Conservation (phyloP, 1,284 basidiomycete genomes). For the Tylopilus sp. region DNA sequence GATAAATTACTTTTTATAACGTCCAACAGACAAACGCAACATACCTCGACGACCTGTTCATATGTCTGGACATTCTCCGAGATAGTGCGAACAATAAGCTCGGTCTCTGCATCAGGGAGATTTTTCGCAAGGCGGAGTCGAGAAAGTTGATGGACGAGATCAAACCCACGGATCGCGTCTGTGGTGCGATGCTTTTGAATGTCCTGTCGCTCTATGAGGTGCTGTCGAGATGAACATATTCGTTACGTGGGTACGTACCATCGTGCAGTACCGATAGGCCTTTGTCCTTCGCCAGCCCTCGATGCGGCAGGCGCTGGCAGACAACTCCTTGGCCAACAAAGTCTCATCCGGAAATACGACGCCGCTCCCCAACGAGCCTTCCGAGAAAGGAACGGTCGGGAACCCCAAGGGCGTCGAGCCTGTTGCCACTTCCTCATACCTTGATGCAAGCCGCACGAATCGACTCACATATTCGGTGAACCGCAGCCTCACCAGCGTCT, state of each 20-base stretch:
- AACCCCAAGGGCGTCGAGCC: conserved; percentile 67
- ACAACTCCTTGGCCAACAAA: conserved; percentile 56
- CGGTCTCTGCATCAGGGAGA: conserved; percentile 62
- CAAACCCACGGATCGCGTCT: conserved; percentile 59
- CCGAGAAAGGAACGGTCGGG: conserved; percentile 44
- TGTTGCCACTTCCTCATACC: conserved; percentile 72
- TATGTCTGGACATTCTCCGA: conserved; percentile 69
- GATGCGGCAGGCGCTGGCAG: conserved; percentile 66
- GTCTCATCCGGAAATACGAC: conserved; percentile 65
- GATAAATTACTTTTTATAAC: neutral
- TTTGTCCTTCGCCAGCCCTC: conserved; percentile 77
- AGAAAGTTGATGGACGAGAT: conserved; percentile 69
- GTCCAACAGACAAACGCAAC: conserved; percentile 20
- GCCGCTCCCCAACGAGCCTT: conserved; percentile 61
- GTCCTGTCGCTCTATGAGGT: conserved; percentile 43
- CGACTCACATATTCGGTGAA: conserved; percentile 74
- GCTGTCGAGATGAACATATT: neutral
- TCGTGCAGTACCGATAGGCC: conserved; percentile 58
- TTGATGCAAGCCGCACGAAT: conserved; percentile 72
- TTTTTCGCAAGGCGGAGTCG: conserved; percentile 61
- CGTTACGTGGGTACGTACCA: conserved; percentile 39
- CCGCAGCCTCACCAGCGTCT: conserved; percentile 71
- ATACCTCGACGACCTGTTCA: conserved; percentile 87
- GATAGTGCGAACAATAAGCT: conserved; percentile 73
- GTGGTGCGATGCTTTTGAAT: conserved; percentile 44